Base-by-base conservation (phyloP, 371 early-diverging fungal species). In the Mucor irregularis region DNA sequence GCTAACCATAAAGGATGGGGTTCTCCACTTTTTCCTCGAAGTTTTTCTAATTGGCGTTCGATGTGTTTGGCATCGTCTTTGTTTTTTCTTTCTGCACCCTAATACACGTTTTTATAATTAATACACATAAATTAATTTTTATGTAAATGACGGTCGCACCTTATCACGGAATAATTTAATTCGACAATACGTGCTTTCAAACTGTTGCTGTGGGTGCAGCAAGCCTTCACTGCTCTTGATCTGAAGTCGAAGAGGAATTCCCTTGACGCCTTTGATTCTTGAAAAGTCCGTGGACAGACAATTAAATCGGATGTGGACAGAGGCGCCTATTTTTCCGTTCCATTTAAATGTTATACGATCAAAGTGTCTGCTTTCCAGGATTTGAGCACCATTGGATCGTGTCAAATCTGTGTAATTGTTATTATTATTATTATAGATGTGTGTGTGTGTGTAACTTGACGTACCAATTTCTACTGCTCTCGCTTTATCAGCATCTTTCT, bases 241-340 rank as follows among this genome's bases (percentile, higher is more conserved):
- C 39, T 77, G 78, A 22, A 83, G 56, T 13, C 83, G 74, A 24
- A 83, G 66, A 33, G 80, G 73, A 14, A 80, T 78, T 10, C 83
- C 83, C 61, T 82, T 82, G 21, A 82, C 78, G 16, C 83, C 83
- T 66, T 82, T 82, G 49, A 78, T 74, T 35, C 77, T 53, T 43
- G 81, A 75, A 56, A 82, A 82, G 50, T 82, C 83, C 1, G 83
- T 82, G 5, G 82, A 81, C 10, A 83, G 53, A 56, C 80, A 79
- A 54, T 80, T 77, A 52, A 83, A 81, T 30, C 73, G 67, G 28
- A 83, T 44, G 58, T 66, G 58, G 17, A 82, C 64, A 33, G 73
- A 69, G 24, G 76, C 78, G 22, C 82, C 82, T 6, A 55, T 31
- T 35, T 67, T 59, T 0, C 79, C 77, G 35, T 71, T 71, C 79